Base-by-base conservation (phyloP, 2,329 filamentous ascomycete species). In the Chaetomium sp. region DNA sequence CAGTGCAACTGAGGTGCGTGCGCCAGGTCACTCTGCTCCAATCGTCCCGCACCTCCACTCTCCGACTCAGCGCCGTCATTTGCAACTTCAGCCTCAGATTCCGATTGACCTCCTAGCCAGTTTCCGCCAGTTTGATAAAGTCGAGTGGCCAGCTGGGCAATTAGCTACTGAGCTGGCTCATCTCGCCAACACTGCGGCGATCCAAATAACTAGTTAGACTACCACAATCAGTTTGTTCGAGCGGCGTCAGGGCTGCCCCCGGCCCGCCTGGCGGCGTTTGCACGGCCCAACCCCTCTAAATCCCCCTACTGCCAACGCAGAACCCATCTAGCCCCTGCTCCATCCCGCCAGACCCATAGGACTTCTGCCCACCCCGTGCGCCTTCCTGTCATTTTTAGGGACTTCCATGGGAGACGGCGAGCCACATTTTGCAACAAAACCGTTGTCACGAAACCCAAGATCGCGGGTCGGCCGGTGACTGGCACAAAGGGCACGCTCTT, bases 261-360 rank as follows among this genome's bases (percentile, higher is more conserved):
- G 31, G 38, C 55, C 58, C 53, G 27, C 45, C 60, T 60, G 62
- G 56, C 62, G 62, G 56, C 62, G 53, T 63, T 57, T 64, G 50
- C 51, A 61, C 42, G 65, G 54, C 67, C 68, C 66, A 69, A 66
- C 68, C 68, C 68, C 66, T 69, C 68, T 50, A 61, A 42, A 33
- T 56, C 50, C 58, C 60, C 16, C 21, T 54, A 23, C 31, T 65
- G 62, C 63, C 65, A 65, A 54, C 62, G 57, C 64, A 66, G 64
- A 56, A 60, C 10, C 62, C 29, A 65, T 55, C 56, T 50, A 45
- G 19, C 54, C 60, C 59, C 55, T 58, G 60, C 60, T 25, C 38
- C 51, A 33, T 33, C 51, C 31, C 42, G 56, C 49, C 27, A 12
- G 50, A 25, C 59, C 59, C 57, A 54, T 47, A n/a, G n/a, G n/a